Conservation (phyloP, 1,139 yeast species). For the Blastobotrys malaysiensis region DNA sequence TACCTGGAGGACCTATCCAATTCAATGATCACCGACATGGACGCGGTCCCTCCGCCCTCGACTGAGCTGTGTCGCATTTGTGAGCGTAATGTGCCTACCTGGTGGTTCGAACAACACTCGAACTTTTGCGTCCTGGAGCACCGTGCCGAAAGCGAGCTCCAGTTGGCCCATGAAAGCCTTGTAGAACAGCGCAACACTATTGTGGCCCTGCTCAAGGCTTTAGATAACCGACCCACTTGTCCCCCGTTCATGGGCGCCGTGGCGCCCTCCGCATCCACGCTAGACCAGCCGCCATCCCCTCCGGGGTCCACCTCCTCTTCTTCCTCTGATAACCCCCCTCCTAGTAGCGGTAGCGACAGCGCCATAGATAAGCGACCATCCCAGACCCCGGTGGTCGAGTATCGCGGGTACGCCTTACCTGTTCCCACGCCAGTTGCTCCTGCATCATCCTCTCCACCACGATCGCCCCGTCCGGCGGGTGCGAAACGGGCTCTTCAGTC, state of each 20-base stretch:
- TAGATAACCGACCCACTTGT: constrained; percentile 12
- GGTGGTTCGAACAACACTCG: constrained; percentile 94
- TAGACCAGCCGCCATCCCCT: constrained; percentile 17
- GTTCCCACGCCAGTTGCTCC: constrained; percentile 5
- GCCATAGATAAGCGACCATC: not conserved
- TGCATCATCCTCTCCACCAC: constrained; percentile 10
- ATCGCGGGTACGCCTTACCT: constrained; percentile 59
- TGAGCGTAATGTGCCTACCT: constrained; percentile 84
- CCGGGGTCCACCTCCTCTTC: constrained; percentile 13
- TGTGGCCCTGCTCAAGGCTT: constrained; percentile 24
- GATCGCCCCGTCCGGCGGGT: constrained; percentile 11
- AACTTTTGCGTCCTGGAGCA: constrained; percentile 86
- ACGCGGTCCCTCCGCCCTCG: constrained; percentile 67
- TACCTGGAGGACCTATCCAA: constrained; percentile 62
- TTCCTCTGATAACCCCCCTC: constrained; percentile 7
- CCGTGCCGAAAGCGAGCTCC: constrained; percentile 74
- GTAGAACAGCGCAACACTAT: constrained; percentile 65
- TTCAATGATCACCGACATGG: constrained; percentile 55
- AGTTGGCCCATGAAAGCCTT: constrained; percentile 67
- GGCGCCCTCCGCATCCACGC: constrained; percentile 1
- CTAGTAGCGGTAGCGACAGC: constrained; percentile 3
- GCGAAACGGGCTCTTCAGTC: constrained; percentile 10
- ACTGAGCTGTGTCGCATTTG: constrained; percentile 85
- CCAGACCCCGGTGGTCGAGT: constrained; percentile 36
- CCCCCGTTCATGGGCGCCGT: not conserved